These are phyloP conservation scores for Coemansia erecta DNA, from an alignment of 192 early-diverging fungal species.

Conservation along the genomic window DNA sequence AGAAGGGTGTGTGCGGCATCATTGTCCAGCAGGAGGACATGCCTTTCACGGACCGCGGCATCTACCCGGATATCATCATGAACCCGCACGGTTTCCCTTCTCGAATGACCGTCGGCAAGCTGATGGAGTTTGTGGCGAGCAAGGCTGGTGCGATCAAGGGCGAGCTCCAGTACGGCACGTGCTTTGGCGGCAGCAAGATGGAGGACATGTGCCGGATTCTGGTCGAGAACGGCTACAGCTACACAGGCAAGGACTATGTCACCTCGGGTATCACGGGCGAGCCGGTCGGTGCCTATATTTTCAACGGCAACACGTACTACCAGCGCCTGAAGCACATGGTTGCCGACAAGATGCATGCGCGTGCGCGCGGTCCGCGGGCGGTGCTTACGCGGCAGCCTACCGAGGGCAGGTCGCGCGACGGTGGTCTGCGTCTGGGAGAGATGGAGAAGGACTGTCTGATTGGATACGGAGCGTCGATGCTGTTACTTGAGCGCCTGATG, in stretches of 20 bases:
- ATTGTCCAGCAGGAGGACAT: slow-evolving; percentile 98
- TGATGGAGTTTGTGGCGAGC: slow-evolving; percentile 96
- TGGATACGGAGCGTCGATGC: slow-evolving; percentile 91
- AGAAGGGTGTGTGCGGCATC: slow-evolving; percentile 95
- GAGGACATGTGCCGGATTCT: slow-evolving; percentile 93
- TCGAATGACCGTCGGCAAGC: slow-evolving; percentile 99
- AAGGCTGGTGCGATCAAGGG: slow-evolving; percentile 94
- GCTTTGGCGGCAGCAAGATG: slow-evolving; percentile 93
- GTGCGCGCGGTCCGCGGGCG: slow-evolving; percentile 86
- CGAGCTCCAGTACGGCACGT: slow-evolving; percentile 91
- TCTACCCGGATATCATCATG: slow-evolving; percentile 97
- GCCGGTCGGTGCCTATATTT: slow-evolving; percentile 90
- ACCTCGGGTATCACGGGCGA: slow-evolving; percentile 91
- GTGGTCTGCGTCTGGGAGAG: slow-evolving; percentile 95
- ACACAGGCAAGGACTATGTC: slow-evolving; percentile 96
- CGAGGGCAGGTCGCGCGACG: slow-evolving; percentile 95
- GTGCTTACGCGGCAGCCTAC: slow-evolving; percentile 93
- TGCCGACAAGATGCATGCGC: slow-evolving; percentile 98
- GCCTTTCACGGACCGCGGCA: slow-evolving; percentile 90
- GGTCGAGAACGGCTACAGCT: slow-evolving; percentile 90
- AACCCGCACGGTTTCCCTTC: slow-evolving; percentile 99
- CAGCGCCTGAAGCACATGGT: slow-evolving; percentile 99
- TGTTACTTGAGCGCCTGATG: slow-evolving; percentile 91
- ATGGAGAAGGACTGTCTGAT: slow-evolving; percentile 99
- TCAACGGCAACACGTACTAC: slow-evolving; percentile 95